Conservation (phyloP, 805 yeast species). For the Lachancea kluyveri region DNA sequence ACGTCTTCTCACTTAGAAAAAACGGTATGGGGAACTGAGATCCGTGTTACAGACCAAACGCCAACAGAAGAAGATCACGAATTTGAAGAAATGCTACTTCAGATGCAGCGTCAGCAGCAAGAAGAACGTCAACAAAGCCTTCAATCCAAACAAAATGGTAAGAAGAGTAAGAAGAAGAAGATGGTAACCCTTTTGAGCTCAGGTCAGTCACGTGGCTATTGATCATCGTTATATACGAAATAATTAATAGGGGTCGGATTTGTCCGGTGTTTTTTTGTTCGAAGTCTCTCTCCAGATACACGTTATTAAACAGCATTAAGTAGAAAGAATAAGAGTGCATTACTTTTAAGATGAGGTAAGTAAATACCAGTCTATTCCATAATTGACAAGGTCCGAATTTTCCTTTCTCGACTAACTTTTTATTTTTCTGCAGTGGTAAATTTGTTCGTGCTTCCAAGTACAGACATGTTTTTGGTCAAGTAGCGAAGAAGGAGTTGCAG, state of each 20-base stretch:
- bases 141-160: no score
- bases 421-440: constrained; percentile 47
- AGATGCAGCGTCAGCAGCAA: constrained; percentile 43
- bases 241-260: no score
- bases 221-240: no score
- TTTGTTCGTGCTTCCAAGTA: constrained; percentile 95
- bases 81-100: constrained; percentile 43
- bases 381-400: no score
- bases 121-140: no score
- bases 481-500: constrained; percentile 46
- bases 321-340: no score
- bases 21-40: constrained; percentile 73
- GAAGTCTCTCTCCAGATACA: no score
- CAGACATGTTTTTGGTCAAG: constrained; percentile 94
- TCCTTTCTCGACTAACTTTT: constrained; percentile 1
- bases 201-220: constrained; percentile 4
- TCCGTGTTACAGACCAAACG: constrained; percentile 25
- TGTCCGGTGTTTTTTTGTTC: no score
- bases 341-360: no score
- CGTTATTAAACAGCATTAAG: no score
- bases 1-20: constrained; percentile 33
- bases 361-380: no score
- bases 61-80: constrained; percentile 41
- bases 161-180: constrained; percentile 46
- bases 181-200: constrained; percentile 9